Conservation (phyloP, 768 basidiomycete genomes). For the Mycena crocata region DNA sequence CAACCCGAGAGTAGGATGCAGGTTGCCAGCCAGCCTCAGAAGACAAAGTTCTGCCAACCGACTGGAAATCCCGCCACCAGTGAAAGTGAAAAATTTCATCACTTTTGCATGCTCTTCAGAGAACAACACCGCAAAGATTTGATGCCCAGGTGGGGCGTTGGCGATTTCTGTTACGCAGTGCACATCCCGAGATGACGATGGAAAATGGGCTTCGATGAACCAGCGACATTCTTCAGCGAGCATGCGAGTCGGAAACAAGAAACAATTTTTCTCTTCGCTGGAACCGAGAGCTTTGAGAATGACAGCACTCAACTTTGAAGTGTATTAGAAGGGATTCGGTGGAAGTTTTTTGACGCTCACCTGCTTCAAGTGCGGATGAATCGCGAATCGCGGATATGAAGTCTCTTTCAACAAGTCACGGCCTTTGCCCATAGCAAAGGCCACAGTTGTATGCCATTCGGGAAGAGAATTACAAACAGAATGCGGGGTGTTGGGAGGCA, state of each 20-base stretch:
- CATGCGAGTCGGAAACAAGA: slow-evolving; percentile 22
- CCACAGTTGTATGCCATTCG: slow-evolving; percentile 17
- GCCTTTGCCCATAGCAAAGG: slow-evolving; percentile 1
- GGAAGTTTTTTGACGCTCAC: neutral
- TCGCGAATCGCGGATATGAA: slow-evolving; percentile 23
- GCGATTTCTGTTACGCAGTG: slow-evolving; percentile 15
- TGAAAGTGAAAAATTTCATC: slow-evolving; percentile 60
- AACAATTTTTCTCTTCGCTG: slow-evolving; percentile 5
- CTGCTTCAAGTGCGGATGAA: slow-evolving; percentile 13
- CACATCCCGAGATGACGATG: slow-evolving; percentile 19
- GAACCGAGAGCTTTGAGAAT: slow-evolving; percentile 8
- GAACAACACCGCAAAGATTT: slow-evolving; percentile 27
- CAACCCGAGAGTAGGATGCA: slow-evolving; percentile 57
- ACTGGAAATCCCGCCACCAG: slow-evolving; percentile 60
- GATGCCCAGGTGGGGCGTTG: slow-evolving; percentile 13
- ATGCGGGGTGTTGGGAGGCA: slow-evolving; percentile 28
- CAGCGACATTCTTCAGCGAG: slow-evolving; percentile 25
- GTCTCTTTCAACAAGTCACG: slow-evolving; percentile 4
- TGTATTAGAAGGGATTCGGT: neutral
- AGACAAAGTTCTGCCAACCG: slow-evolving; percentile 60
- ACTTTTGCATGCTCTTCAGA: slow-evolving; percentile 1
- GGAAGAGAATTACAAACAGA: slow-evolving; percentile 18
- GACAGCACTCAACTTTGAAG: slow-evolving; percentile 9
- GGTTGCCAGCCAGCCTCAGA: slow-evolving; percentile 50
- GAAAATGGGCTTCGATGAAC: slow-evolving; percentile 12